Conservation (phyloP, 75 land plant genomes). For the Cryptomeria japonica region DNA sequence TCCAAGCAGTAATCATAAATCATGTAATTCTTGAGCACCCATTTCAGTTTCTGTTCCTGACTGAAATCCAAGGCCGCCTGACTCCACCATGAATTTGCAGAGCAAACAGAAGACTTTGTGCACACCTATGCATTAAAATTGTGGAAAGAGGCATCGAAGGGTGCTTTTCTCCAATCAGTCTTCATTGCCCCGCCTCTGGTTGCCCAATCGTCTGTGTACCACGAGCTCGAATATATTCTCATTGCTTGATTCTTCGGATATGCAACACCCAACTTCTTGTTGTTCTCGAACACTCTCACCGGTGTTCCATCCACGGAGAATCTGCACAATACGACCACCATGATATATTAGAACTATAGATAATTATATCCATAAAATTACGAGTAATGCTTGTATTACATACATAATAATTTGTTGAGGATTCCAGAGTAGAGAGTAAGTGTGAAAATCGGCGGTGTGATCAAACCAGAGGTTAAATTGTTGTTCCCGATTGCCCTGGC, state of each 20-base stretch:
- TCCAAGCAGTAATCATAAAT: conserved; percentile 28
- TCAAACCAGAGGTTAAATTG: not conserved
- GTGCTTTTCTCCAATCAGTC: conserved; percentile 19
- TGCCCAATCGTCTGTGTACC: conserved; percentile 19
- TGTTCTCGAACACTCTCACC: conserved; percentile 23
- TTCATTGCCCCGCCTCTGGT: conserved; percentile 17
- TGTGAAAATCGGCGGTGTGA: not conserved
- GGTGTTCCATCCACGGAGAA: conserved; percentile 29
- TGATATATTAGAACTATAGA: too few relatives aligned
- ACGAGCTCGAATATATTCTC: conserved; percentile 23
- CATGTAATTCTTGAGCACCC: conserved; percentile 5
- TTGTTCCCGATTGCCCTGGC: not conserved
- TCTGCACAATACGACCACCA: conserved; percentile 11
- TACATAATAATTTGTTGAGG: too few relatives aligned
- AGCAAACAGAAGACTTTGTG: not conserved
- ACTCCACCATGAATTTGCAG: not conserved
- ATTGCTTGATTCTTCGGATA: conserved; percentile 27
- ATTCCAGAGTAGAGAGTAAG: too few relatives aligned
- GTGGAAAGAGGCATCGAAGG: conserved; percentile 20
- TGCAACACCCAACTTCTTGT: conserved; percentile 19
- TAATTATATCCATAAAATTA: too few relatives aligned
- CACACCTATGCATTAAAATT: conserved; percentile 1
- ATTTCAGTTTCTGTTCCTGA: not conserved
- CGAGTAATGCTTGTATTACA: too few relatives aligned
- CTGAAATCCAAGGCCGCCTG: not conserved